These are phyloP conservation scores for Neocatenulostroma microsporum DNA, from an alignment of 2,329 filamentous ascomycete genomes.

Conservation along the genomic window DNA sequence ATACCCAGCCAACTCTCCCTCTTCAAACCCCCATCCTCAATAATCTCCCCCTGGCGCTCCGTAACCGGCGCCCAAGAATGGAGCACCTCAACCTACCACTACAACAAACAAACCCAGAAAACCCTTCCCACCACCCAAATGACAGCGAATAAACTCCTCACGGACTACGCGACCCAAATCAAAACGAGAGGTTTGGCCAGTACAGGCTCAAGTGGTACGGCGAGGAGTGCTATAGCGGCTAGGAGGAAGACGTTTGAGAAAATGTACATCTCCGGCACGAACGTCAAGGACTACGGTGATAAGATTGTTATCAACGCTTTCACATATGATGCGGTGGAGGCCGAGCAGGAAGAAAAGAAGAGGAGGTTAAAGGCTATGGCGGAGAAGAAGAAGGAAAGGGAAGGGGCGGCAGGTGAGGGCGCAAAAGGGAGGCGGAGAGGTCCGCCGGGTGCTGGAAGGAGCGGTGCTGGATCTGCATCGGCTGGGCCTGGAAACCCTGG, in stretches of 20 bases:
- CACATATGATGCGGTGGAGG: constrained; percentile 14
- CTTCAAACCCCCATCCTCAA: constrained; percentile 11
- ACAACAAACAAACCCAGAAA: constrained; percentile 16
- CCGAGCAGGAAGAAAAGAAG: constrained; percentile 8
- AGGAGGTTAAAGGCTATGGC: constrained; percentile 4
- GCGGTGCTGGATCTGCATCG: no score
- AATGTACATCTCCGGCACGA: constrained; percentile 13
- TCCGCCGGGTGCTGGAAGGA: neutral
- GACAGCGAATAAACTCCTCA: constrained; percentile 14
- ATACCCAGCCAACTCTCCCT: constrained; percentile 7
- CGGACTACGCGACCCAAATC: constrained; percentile 13
- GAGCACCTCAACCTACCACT: constrained; percentile 19
- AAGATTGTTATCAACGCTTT: constrained; percentile 16
- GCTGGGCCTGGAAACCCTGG: no score
- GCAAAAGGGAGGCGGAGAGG: neutral
- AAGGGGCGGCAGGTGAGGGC: neutral
- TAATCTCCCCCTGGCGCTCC: constrained; percentile 9
- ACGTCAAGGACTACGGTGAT: constrained; percentile 18
- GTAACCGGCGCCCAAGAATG: constrained; percentile 19
- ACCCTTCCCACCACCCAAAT: constrained; percentile 14
- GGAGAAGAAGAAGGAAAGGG: constrained; percentile 4
- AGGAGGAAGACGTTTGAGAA: constrained; percentile 11
- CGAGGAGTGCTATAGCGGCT: constrained; percentile 9
- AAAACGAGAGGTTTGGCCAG: constrained; percentile 2
- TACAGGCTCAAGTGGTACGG: constrained; percentile 6